phyloP scores from a whole-genome alignment of 352 stramenopile genomes.

The Pythium myriotylum region DNA sequence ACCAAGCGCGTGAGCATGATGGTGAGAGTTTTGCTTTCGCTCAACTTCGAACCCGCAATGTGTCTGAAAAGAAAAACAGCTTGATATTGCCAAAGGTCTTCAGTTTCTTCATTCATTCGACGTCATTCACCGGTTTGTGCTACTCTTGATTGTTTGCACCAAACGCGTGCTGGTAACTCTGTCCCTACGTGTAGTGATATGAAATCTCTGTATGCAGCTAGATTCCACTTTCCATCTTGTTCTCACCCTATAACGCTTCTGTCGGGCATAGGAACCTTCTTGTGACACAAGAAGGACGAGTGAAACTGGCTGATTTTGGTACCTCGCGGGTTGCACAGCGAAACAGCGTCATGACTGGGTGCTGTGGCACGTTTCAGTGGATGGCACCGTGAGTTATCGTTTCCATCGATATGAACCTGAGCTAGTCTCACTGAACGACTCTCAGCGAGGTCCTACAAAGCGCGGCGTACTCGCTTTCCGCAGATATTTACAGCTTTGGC shows the following conservation, averaged over 20 bases:
- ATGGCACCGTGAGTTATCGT: conserved; percentile 69
- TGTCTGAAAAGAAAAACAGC: conserved; percentile 20
- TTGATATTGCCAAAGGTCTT: conserved; percentile 68
- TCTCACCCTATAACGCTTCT: neutral
- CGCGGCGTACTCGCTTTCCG: conserved; percentile 64
- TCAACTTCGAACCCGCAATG: neutral
- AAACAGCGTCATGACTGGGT: conserved; percentile 67
- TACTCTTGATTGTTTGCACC: too few relatives aligned
- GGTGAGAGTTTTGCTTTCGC: conserved; percentile 27
- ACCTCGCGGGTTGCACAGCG: conserved; percentile 66
- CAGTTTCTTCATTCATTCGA: conserved; percentile 84
- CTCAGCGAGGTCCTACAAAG: conserved; percentile 73
- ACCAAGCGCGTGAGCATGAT: conserved; percentile 82
- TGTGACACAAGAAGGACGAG: conserved; percentile 65
- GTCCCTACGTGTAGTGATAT: conserved; percentile 45
- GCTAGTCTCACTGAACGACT: neutral
- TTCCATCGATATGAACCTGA: neutral
- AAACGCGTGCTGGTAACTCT: too few relatives aligned
- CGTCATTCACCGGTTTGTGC: conserved; percentile 69
- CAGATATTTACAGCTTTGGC: conserved; percentile 82
- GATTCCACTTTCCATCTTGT: neutral
- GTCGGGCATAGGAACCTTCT: conserved; percentile 61
- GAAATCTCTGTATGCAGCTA: conserved; percentile 68
- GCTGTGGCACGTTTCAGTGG: conserved; percentile 82
- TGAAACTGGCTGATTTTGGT: conserved; percentile 82